These are phyloP conservation scores for Urochloa ruziziensis DNA, from an alignment of 176 grass and related monocot species.

Conservation along the genomic window DNA sequence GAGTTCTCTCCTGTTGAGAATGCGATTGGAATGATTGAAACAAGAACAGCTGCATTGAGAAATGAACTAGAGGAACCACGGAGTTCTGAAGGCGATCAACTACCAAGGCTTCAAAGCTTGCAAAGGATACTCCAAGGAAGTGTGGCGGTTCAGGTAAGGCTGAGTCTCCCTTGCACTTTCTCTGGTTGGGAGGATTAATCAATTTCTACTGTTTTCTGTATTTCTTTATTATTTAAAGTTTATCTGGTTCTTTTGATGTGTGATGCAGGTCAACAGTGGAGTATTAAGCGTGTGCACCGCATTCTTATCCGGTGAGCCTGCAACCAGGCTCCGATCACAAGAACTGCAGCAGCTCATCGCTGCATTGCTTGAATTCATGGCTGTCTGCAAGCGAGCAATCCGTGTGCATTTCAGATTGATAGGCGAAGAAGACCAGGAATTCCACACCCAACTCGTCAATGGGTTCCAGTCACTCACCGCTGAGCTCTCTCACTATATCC, in stretches of 20 bases:
- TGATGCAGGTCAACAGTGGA: constrained; percentile 91
- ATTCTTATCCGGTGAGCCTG: constrained; percentile 96
- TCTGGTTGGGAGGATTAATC: not conserved
- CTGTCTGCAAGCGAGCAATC: constrained; percentile 97
- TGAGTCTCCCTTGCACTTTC: not conserved
- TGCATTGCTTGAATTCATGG: constrained; percentile 97
- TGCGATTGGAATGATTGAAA: constrained; percentile 99
- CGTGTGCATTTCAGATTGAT: constrained; percentile 97
- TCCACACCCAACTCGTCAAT: constrained; percentile 97
- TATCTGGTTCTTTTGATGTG: constrained; percentile 18
- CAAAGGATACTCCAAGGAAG: constrained; percentile 99
- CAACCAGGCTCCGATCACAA: constrained; percentile 89
- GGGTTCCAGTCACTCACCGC: constrained; percentile 98
- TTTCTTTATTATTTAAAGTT: not conserved
- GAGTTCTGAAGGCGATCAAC: constrained; percentile 93
- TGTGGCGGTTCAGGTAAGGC: constrained; percentile 94
- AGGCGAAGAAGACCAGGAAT: constrained; percentile 97
- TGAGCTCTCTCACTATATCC: constrained; percentile 97
- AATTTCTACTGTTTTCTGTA: not conserved
- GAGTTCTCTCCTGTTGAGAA: constrained; percentile 99
- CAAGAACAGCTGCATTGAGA: constrained; percentile 89
- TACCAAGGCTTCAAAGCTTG: constrained; percentile 94
- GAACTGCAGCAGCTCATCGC: constrained; percentile 97
- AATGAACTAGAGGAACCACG: constrained; percentile 98
- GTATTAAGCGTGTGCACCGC: constrained; percentile 95